Evolutionary conservation across 2,329 filamentous ascomycete species (phyloP), one percentile per base, ranked within the genome.

Genomic region (Graphilbum sp.): DNA sequence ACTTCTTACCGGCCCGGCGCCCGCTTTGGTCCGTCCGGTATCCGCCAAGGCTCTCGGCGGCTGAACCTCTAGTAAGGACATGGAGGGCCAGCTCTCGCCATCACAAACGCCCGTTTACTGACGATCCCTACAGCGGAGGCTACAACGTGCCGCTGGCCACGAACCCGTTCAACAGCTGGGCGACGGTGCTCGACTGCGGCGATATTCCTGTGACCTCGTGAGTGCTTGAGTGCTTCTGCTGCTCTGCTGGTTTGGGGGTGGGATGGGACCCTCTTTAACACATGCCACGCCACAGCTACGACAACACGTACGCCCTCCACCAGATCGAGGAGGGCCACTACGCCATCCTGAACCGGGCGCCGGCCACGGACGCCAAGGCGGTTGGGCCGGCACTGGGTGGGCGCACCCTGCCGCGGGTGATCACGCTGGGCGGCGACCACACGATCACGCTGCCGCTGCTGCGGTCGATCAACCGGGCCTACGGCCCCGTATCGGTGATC

Each of bases 291-390:
- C 13, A 5, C 30, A 32, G 30, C 5, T 32, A 87, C 48, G 84
- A 92, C 56, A 90, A 90, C 53, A 67, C 70, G 2, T 90, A 73
- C 57, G 85, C 84, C 8, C 72, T 92, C 19, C 69, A 79, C 44
- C 84, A 92, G 54, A 90, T 92, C 37, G 84, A 92, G 54, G 74
- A 88, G 56, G 84, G 84, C 9, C 84, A 92, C 59, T 78, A 81
- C 55, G 69, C 67, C 44, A 71, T 92, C 43, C 62, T 90, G 9
- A 78, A 76, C 45, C 76, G 83, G 27, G 57, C 67, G 2, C 84
- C 83, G 0, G 68, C 67, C 34, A 88, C 82, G 2, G 66, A 82
- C 45, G 72, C 80, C 3, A 56, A 74, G 35, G 72, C 75, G 50
- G 57, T 61, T 2, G 84, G 84, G 0, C 75, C 79, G 1, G 75